These are phyloP conservation scores for Amaranthus cruentus DNA, from an alignment of 148 eudicot species.

Conservation along the genomic window DNA sequence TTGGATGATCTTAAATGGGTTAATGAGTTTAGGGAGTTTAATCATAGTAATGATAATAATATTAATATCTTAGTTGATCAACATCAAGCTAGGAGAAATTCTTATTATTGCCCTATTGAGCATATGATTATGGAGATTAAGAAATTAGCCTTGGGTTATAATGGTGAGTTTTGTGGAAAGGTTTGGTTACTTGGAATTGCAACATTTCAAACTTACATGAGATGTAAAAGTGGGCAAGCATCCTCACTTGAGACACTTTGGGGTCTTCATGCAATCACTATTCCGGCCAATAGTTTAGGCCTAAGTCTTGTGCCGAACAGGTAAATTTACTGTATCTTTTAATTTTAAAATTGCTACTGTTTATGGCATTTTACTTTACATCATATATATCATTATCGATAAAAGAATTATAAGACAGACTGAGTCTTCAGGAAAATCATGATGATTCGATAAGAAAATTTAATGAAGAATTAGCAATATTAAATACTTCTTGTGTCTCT, in stretches of 20 bases:
- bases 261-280: conserved; percentile 68
- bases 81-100: conserved; percentile 26
- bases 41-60: conserved; percentile 2
- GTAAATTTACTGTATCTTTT: conserved; percentile 24
- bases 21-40: conserved; percentile 39
- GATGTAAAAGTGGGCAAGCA: conserved; percentile 41
- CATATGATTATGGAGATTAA: conserved; percentile 67
- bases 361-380: too few species aligned
- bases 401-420: too few species aligned
- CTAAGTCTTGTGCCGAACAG: conserved; percentile 62
- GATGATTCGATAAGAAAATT: too few species aligned
- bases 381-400: too few species aligned
- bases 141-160: conserved; percentile 37
- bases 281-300: conserved; percentile 55
- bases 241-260: conserved; percentile 57
- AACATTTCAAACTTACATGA: conserved; percentile 70
- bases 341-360: too few species aligned
- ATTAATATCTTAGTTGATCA: conserved; percentile 16
- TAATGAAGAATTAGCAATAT: too few species aligned
- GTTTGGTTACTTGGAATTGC: conserved; percentile 76
- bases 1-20: conserved; percentile 83
- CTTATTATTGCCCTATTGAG: conserved; percentile 62
- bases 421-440: too few species aligned
- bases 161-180: conserved; percentile 34
- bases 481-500: too few species aligned